Base-by-base conservation (phyloP, 1,284 basidiomycete genomes). In the Pulchroboletus neoregius region DNA sequence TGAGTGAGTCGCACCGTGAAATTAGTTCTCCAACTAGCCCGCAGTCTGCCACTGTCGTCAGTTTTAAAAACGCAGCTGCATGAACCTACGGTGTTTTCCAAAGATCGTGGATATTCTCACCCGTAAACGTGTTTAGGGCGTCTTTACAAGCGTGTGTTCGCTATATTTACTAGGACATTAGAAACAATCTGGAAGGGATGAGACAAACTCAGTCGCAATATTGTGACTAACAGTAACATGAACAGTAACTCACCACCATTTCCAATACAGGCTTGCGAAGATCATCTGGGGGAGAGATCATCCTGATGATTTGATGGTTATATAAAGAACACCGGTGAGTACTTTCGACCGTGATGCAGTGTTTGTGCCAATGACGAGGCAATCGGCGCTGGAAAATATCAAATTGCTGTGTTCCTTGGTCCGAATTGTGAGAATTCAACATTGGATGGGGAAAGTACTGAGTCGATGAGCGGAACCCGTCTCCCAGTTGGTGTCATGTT, bases 361-460 rank as follows among this genome's bases (percentile, higher is more conserved):
- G 43, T 23, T 40, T 27, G 16, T 22, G n/a, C 18, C 32, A 23
- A 23, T 36, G 36, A 45, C 31, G 36, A 34, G 16, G 20, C 20
- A 23, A 37, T 41, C 27, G 38, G 48, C 12, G n/a, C 18, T 48
- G 11, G 16, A 13, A 33, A 32, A 39, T 24, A 18, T 20, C 18
- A 39, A 34, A 24, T 31, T 32, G 48, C 49, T 46, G 57, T 46
- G 46, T 33, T 28, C 43, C 28, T 39, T 36, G 38, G 26, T 23
- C 18, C 28, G 18, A 32, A 22, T 37, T 31, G 48, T 56, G 46
- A 53, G 45, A 62, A 44, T 27, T 33, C 6, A 22, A 11, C 23
- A 10, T 31, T 39, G 11, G 13, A 31, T 18, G 20, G 26, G 31
- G 38, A 30, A 18, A 1, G n/a, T 35, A 20, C n/a, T n/a, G 26